Conservation (phyloP, 2,329 filamentous ascomycete genomes). For the Calycina marina region DNA sequence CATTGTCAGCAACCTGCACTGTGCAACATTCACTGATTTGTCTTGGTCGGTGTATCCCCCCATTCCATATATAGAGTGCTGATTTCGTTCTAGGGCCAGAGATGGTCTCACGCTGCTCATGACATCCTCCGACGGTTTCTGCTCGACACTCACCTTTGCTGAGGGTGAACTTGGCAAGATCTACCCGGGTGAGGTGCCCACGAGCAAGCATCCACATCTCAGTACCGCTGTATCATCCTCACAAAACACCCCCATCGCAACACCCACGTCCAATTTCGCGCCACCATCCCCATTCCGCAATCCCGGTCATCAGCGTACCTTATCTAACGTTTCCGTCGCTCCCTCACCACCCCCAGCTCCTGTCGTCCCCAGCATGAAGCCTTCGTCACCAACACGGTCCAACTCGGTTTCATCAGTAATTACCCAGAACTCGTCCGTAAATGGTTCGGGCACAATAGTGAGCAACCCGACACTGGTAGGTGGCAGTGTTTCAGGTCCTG, state of each 20-base stretch:
- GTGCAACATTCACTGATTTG: slow-evolving; percentile 91
- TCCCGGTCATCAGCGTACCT: slow-evolving; percentile 37
- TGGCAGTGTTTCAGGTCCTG: slow-evolving; percentile 61
- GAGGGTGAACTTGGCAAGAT: slow-evolving; percentile 72
- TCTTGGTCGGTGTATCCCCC: slow-evolving; percentile 55
- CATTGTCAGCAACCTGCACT: slow-evolving; percentile 92
- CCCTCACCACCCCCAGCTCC: slow-evolving; percentile 45
- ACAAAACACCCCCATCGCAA: slow-evolving; percentile 56
- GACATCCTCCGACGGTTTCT: slow-evolving; percentile 97
- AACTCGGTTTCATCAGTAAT: slow-evolving; percentile 72
- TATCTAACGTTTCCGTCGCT: slow-evolving; percentile 41
- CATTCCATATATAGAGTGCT: slow-evolving; percentile 4
- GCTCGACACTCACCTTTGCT: slow-evolving; percentile 75
- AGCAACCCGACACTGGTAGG: slow-evolving; percentile 70
- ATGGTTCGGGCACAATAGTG: slow-evolving; percentile 32
- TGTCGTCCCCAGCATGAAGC: slow-evolving; percentile 37
- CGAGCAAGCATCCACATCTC: slow-evolving; percentile 28
- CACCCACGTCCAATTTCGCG: slow-evolving; percentile 47
- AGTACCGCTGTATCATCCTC: slow-evolving; percentile 32
- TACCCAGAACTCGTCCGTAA: slow-evolving; percentile 41
- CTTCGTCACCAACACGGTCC: slow-evolving; percentile 69
- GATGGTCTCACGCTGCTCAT: slow-evolving; percentile 73
- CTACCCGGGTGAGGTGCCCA: slow-evolving; percentile 54
- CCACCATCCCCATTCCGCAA: slow-evolving; percentile 41
- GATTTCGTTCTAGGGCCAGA: slow-evolving; percentile 41